phyloP scores from a whole-genome alignment of 1,139 yeast genomes.

The Candida anutae region DNA sequence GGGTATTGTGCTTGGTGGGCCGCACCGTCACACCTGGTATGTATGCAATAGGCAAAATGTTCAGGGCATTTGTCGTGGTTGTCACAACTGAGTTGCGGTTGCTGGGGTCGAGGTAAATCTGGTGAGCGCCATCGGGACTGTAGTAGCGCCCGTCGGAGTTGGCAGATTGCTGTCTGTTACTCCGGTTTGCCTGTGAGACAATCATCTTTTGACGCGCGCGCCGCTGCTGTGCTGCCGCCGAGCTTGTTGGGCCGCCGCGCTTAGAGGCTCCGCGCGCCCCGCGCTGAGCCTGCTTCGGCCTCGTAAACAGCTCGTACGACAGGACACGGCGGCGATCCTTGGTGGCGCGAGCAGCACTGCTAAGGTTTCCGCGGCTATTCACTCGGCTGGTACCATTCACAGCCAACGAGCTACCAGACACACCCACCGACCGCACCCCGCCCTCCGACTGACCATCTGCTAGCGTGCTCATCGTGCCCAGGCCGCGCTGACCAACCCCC shows the following conservation, averaged over 20 bases:
- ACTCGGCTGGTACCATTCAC: not conserved
- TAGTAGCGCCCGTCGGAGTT: conserved; percentile 2
- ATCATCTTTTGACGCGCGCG: conserved; percentile 11
- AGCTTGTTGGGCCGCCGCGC: conserved; percentile 10
- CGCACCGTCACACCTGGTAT: conserved; percentile 88
- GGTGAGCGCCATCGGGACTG: conserved; percentile 2
- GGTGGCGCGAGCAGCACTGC: too few species aligned
- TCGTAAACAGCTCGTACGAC: conserved; percentile 39
- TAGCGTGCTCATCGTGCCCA: too few species aligned
- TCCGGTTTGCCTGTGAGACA: conserved; percentile 9
- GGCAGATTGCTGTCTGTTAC: conserved; percentile 1
- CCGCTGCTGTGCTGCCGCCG: conserved; percentile 7
- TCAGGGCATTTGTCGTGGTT: conserved; percentile 69
- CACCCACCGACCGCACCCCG: too few species aligned
- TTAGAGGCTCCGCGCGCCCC: conserved; percentile 10
- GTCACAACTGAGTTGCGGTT: conserved; percentile 46
- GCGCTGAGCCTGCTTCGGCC: conserved; percentile 20
- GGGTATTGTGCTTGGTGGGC: conserved; percentile 39
- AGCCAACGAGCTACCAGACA: too few species aligned
- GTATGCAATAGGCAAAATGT: conserved; percentile 87
- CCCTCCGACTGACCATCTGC: too few species aligned
- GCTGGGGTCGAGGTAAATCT: conserved; percentile 18
- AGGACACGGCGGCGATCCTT: conserved; percentile 22
- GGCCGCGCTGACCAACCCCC: not conserved
- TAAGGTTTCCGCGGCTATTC: too few species aligned